Conservation (phyloP, 352 stramenopile species). For the Phytophthora constricta region DNA sequence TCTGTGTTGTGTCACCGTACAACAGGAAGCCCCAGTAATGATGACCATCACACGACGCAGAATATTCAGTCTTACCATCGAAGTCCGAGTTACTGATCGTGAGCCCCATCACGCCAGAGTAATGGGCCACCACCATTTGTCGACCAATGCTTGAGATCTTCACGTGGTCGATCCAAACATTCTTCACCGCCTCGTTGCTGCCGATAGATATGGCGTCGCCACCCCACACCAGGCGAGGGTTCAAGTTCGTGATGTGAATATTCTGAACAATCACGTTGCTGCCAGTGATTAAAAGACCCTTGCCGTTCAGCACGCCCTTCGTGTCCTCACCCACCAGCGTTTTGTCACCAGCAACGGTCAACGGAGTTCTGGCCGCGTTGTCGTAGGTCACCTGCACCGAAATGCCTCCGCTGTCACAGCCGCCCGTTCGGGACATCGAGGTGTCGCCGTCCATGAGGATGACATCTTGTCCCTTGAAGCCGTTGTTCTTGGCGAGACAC, state of each 20-base stretch:
- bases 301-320: slow-evolving; percentile 46
- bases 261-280: slow-evolving; percentile 59
- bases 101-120: slow-evolving; percentile 31
- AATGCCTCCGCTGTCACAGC: slow-evolving; percentile 29
- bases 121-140: slow-evolving; percentile 46
- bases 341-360: slow-evolving; percentile 36
- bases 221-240: slow-evolving; percentile 47
- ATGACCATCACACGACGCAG: slow-evolving; percentile 49
- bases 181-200: slow-evolving; percentile 18
- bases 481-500: slow-evolving; percentile 39
- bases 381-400: slow-evolving; percentile 26
- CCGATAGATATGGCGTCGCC: slow-evolving; percentile 32
- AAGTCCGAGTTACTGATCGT: slow-evolving; percentile 62
- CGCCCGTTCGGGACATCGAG: too few species aligned
- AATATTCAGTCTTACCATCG: slow-evolving; percentile 46
- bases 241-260: slow-evolving; percentile 56
- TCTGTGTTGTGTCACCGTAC: slow-evolving; percentile 22
- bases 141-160: slow-evolving; percentile 42
- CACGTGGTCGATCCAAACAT: slow-evolving; percentile 59
- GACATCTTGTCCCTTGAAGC: slow-evolving; percentile 33
- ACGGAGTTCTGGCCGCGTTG: slow-evolving; percentile 11
- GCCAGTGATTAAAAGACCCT: slow-evolving; percentile 38
- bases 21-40: slow-evolving; percentile 53
- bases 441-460: too few species aligned
- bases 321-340: slow-evolving; percentile 47